A percentile compares a stretch with the other conserved stretches of the same genome.
Evolutionary conservation across 257 asterid species (phyloP).

Genomic region (Cruciata laevipes): DNA sequence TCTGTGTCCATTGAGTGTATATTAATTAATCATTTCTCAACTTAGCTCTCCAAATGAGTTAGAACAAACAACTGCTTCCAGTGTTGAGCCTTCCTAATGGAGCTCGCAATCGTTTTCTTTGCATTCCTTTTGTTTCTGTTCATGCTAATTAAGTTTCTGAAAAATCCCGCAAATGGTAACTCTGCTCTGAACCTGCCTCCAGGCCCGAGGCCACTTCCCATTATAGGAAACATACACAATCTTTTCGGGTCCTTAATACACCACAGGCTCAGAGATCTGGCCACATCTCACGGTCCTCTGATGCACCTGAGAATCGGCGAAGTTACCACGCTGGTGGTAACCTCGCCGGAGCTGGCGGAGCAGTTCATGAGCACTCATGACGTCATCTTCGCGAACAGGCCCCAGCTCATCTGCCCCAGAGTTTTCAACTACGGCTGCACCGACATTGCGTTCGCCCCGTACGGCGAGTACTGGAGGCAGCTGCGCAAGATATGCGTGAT

Average conservation of each 20-base stretch:
- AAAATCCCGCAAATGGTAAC: not conserved
- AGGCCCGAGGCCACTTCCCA: slow-evolving; percentile 4
- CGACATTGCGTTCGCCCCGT: slow-evolving; percentile 2
- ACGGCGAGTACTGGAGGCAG: not conserved
- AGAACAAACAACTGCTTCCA: too few relatives aligned
- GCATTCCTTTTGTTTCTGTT: not conserved
- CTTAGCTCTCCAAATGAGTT: not conserved
- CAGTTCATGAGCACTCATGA: slow-evolving; percentile 2
- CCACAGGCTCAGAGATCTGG: not conserved
- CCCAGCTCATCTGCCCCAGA: slow-evolving; percentile 2
- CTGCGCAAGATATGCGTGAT: not conserved
- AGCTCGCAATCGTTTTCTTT: not conserved
- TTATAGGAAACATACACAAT: slow-evolving; percentile 2
- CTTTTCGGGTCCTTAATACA: slow-evolving; percentile 5
- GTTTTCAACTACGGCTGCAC: slow-evolving; percentile 1
- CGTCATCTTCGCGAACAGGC: not conserved
- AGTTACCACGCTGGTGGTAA: not conserved
- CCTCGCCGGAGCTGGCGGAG: slow-evolving; percentile 1
- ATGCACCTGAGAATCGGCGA: slow-evolving; percentile 2
- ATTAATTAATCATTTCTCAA: not conserved
- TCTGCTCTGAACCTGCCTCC: not conserved
- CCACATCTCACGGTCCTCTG: not conserved
- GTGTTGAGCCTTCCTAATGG: not conserved
- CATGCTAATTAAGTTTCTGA: not conserved
- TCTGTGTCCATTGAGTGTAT: not conserved